These are phyloP conservation scores for Stereum hirsutum DNA, from an alignment of 1,284 basidiomycete genomes.

Conservation along the genomic window DNA sequence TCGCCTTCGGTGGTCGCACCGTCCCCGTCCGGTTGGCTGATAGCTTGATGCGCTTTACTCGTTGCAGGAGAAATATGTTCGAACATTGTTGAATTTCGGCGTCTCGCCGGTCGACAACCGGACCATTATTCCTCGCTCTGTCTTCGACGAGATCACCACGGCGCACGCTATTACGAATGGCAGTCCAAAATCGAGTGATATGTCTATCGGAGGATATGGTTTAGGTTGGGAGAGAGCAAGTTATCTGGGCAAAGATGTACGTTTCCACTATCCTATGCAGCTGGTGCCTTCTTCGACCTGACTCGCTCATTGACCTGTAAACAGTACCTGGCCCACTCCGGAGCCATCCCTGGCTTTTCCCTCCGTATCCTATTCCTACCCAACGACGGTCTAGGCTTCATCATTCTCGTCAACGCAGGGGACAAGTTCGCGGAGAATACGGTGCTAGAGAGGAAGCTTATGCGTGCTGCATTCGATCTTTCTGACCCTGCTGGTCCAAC, in stretches of 20 bases:
- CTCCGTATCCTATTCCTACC: slow-evolving; percentile 21
- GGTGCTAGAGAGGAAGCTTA: background rate
- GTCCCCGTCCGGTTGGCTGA: no score
- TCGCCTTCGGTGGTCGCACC: background rate
- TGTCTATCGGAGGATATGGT: slow-evolving; percentile 26
- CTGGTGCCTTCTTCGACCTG: background rate
- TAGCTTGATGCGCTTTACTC: background rate
- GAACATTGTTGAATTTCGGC: slow-evolving; percentile 18
- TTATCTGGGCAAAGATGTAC: slow-evolving; percentile 27
- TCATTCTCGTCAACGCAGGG: slow-evolving; percentile 31
- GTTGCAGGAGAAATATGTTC: slow-evolving; percentile 21
- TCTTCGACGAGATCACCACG: slow-evolving; percentile 18
- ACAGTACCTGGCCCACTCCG: slow-evolving; percentile 29
- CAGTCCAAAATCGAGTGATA: slow-evolving; percentile 1
- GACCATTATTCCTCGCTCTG: slow-evolving; percentile 17
- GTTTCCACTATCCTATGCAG: slow-evolving; percentile 2
- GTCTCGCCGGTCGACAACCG: slow-evolving; percentile 15
- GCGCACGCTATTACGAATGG: slow-evolving; percentile 13
- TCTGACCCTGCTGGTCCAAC: background rate
- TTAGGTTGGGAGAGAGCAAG: slow-evolving; percentile 30
- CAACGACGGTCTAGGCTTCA: slow-evolving; percentile 26
- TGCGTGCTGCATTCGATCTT: no score
- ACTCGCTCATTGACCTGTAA: background rate
- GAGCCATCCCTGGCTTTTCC: slow-evolving; percentile 32
- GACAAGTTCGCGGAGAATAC: slow-evolving; percentile 12